Evolutionary conservation across 2,329 filamentous ascomycete genomes (phyloP).

Genomic region (Sphaceloma murrayae): DNA sequence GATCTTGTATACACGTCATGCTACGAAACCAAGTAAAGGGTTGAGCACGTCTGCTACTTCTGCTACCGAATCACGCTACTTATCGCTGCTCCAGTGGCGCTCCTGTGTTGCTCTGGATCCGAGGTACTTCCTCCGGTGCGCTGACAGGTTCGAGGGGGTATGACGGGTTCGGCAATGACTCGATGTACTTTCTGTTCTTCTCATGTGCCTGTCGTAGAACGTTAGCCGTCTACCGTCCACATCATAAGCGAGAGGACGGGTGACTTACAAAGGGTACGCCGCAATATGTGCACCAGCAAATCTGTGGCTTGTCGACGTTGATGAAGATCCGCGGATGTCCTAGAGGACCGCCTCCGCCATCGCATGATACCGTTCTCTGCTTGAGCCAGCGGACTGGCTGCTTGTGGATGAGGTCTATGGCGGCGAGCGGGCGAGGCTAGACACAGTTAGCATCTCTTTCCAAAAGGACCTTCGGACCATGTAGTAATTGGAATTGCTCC

Average conservation of each 20-base stretch:
- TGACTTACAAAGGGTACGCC: constrained; percentile 78
- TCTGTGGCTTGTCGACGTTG: constrained; percentile 95
- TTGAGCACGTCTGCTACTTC: no score
- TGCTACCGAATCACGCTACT: no score
- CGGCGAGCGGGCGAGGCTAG: constrained; percentile 78
- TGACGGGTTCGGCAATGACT: constrained; percentile 63
- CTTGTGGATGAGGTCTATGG: constrained; percentile 93
- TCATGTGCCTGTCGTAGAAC: constrained; percentile 62
- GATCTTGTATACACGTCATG: no score
- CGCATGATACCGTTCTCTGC: constrained; percentile 70
- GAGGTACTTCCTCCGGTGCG: constrained; percentile 49
- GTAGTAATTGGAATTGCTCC: no score
- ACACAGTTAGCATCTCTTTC: constrained; percentile 21
- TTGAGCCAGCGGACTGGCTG: constrained; percentile 90
- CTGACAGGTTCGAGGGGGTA: constrained; percentile 65
- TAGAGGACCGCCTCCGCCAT: constrained; percentile 80
- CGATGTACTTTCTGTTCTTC: constrained; percentile 72
- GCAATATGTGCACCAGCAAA: constrained; percentile 83
- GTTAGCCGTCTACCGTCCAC: not conserved
- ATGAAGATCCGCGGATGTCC: constrained; percentile 94
- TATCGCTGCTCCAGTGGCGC: constrained; percentile 53
- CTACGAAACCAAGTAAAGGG: no score
- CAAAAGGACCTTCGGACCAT: no score
- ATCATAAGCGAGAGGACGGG: not conserved
- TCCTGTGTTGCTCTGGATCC: constrained; percentile 49